Base-by-base conservation (phyloP, 2,329 filamentous ascomycete genomes). In the Cadophora sp. region DNA sequence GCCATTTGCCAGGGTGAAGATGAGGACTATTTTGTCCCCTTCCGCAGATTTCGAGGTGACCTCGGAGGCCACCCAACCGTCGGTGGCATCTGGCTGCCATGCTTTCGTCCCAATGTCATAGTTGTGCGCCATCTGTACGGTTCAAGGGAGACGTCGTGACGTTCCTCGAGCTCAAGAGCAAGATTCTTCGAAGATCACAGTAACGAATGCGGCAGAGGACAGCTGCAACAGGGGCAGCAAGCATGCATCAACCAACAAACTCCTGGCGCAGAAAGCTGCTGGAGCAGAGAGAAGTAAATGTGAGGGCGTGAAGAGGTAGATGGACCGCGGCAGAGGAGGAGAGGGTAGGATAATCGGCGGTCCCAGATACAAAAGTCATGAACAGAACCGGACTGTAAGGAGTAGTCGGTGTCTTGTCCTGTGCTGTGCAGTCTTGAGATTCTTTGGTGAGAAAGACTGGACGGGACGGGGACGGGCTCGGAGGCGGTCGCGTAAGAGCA, bases 41-140 rank as follows among this genome's bases (percentile, higher is more conserved):
- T 96, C 86, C 73, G 93, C 84, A 66, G 87, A 86, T 86, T 96
- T 97, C 82, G 92, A 91, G 79, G 91, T 86, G 76, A 99, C 92
- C 86, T 98, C 94, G 58, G 96, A 97, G 79, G 94, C 92, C 80
- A 99, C 89, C 95, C 96, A 99, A 83, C 96, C 96, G 82, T 99
- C 95, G 70, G 92, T 92, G 80, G 89, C 84, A 85, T 99, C 96
- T 76, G 96, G 94, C 87, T 98, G 96, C 96, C 96, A 99, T 79
- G 94, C 96, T 88, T 93, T 90, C 77, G 95, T 98, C 79, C 95
- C 96, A 79, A 97, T 89, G 86, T 98, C 94, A 84, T 97, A 98
- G 80, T 89, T 93, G 82, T 97, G 92, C 84, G 93, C 93, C 94
- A 97, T 97, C 68, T 73, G 71, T 73, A 71, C 75, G 62, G 65